A percentile compares a stretch with the other conserved stretches of the same genome.
Conservation (phyloP, 2,329 filamentous ascomycete species). For the Pseudophaeomoniella oleicola region DNA sequence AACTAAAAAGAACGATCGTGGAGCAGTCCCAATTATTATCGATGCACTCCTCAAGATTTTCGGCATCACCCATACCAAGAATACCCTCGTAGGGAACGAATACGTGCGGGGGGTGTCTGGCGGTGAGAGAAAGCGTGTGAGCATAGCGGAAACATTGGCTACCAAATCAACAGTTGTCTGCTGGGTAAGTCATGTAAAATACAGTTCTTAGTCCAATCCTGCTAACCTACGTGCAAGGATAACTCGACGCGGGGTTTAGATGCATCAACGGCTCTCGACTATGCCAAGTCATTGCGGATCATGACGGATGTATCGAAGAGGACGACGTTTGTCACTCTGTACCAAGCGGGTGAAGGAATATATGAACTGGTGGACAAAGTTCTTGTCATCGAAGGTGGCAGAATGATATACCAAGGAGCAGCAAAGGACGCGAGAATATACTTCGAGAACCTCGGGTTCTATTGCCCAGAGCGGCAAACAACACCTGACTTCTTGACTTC, state of each 20-base stretch:
- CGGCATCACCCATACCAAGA: slow-evolving; percentile 59
- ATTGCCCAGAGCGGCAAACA: slow-evolving; percentile 47
- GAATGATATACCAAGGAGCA: slow-evolving; percentile 53
- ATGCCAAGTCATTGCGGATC: slow-evolving; percentile 52
- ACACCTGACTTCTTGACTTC: slow-evolving; percentile 68
- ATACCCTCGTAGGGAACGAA: slow-evolving; percentile 64
- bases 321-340: slow-evolving; percentile 56
- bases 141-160: slow-evolving; percentile 62
- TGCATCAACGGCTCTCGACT: slow-evolving; percentile 64
- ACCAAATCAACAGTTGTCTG: slow-evolving; percentile 59
- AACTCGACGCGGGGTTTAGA: slow-evolving; percentile 71
- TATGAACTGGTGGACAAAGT: slow-evolving; percentile 70
- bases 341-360: slow-evolving; percentile 56
- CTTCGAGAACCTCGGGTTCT: slow-evolving; percentile 51
- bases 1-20: slow-evolving; percentile 50
- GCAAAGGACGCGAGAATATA: slow-evolving; percentile 47
- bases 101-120: slow-evolving; percentile 60
- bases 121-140: slow-evolving; percentile 67
- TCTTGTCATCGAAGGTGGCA: slow-evolving; percentile 58
- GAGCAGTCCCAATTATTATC: slow-evolving; percentile 53
- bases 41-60: slow-evolving; percentile 63
- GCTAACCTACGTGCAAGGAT: too few species aligned
- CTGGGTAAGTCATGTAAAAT: too few species aligned
- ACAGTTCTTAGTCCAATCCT: too few species aligned
- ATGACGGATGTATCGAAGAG: slow-evolving; percentile 65